These are phyloP conservation scores for Neurospora intermedia DNA, from an alignment of 495 filamentous ascomycete species.

Conservation along the genomic window DNA sequence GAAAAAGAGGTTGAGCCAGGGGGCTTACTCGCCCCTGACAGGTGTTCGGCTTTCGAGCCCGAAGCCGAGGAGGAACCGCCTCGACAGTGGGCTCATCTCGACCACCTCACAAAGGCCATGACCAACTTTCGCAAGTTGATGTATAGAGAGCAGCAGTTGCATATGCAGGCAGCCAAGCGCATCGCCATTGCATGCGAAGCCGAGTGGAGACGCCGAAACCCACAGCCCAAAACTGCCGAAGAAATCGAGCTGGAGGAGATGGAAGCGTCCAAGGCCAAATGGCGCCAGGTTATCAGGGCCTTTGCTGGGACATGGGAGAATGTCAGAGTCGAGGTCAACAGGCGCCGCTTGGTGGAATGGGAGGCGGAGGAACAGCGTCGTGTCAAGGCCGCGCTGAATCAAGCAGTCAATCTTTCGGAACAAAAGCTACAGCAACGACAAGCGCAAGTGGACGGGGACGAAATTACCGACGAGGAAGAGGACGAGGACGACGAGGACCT, in stretches of 20 bases:
- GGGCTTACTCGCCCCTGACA: constrained; percentile 59
- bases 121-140: constrained; percentile 69
- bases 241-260: constrained; percentile 51
- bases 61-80: constrained; percentile 66
- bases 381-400: constrained; percentile 71
- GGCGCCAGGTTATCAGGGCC: constrained; percentile 60
- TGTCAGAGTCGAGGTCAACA: constrained; percentile 63
- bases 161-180: constrained; percentile 54
- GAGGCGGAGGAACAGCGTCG: constrained; percentile 74
- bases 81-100: constrained; percentile 70
- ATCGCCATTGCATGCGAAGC: constrained; percentile 49
- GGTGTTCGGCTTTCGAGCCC: constrained; percentile 64
- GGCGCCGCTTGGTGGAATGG: constrained; percentile 61
- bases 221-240: constrained; percentile 60
- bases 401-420: constrained; percentile 65
- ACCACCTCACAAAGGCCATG: constrained; percentile 75
- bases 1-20: constrained; percentile 61
- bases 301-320: constrained; percentile 70
- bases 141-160: constrained; percentile 62
- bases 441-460: constrained; percentile 32
- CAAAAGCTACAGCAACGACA: constrained; percentile 44
- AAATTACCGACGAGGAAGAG: constrained; percentile 29
- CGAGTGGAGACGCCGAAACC: constrained; percentile 54
- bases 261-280: constrained; percentile 39
- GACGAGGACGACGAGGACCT: constrained; percentile 40